These are phyloP conservation scores for Gloeophyllum trabeum DNA, from an alignment of 768 basidiomycete species.

Conservation along the genomic window DNA sequence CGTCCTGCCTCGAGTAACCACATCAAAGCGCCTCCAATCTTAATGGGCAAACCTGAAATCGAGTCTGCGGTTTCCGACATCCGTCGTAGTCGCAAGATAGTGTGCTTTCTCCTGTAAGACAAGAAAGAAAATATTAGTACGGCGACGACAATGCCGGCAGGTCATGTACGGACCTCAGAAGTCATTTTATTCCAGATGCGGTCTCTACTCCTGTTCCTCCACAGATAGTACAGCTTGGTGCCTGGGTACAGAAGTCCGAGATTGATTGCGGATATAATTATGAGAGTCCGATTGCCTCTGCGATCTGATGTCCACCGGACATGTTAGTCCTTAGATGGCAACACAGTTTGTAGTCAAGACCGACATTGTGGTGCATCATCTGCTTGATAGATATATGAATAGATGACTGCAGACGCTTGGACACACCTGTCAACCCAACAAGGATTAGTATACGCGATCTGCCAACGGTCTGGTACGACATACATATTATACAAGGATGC, in stretches of 20 bases:
- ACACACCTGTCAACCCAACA: slow-evolving; percentile 21
- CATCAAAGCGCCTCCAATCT: not conserved
- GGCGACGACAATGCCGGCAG: not conserved
- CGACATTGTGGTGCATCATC: slow-evolving; percentile 29
- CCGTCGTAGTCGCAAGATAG: slow-evolving; percentile 51
- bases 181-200: slow-evolving; percentile 41
- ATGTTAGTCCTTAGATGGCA: not conserved
- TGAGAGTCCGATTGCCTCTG: slow-evolving; percentile 44
- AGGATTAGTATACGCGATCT: not conserved
- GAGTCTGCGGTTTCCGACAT: slow-evolving; percentile 46
- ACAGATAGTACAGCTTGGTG: slow-evolving; percentile 45
- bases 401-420: slow-evolving; percentile 41
- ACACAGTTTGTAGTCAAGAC: not conserved
- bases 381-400: slow-evolving; percentile 43
- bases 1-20: too few relatives aligned
- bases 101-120: slow-evolving; percentile 34
- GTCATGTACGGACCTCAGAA: slow-evolving; percentile 23
- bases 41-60: slow-evolving; percentile 56
- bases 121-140: not conserved
- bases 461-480: not conserved
- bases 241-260: slow-evolving; percentile 33
- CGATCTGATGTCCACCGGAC: slow-evolving; percentile 27
- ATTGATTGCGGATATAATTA: slow-evolving; percentile 43
- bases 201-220: slow-evolving; percentile 35
- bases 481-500: slow-evolving; percentile 46